A percentile compares a stretch with the other conserved stretches of the same genome.
Conservation (phyloP, 1,284 basidiomycete genomes). For the Pulchroboletus neoregius region DNA sequence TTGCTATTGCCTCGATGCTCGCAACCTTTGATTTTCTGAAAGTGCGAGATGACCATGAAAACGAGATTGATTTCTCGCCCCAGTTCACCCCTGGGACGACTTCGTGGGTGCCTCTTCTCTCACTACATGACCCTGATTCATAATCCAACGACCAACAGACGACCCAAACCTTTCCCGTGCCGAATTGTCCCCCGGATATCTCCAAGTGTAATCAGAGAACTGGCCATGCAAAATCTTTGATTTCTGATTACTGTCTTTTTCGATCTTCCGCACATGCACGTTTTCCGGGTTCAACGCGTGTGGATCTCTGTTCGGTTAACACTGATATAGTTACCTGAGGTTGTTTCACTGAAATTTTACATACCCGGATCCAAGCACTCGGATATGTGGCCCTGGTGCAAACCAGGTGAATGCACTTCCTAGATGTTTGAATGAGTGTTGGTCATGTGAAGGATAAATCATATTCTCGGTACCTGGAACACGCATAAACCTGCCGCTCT, state of each 20-base stretch:
- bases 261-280: neutral
- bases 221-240: constrained; percentile 13
- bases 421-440: too few relatives aligned
- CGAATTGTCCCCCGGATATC: constrained; percentile 19
- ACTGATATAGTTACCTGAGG: neutral
- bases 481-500: too few relatives aligned
- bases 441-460: too few relatives aligned
- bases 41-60: constrained; percentile 20
- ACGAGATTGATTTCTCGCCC: constrained; percentile 20
- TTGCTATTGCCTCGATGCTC: constrained; percentile 25
- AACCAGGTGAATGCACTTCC: too few relatives aligned
- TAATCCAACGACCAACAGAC: constrained; percentile 12
- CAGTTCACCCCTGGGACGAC: constrained; percentile 13
- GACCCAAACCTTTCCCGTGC: constrained; percentile 23
- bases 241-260: neutral
- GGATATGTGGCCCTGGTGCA: too few relatives aligned
- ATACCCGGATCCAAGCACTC: too few relatives aligned
- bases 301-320: neutral
- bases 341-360: neutral
- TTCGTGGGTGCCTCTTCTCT: constrained; percentile 16
- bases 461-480: too few relatives aligned
- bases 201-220: constrained; percentile 2
- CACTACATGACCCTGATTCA: neutral
- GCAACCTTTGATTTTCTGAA: constrained; percentile 24
- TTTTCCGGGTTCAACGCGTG: neutral